phyloP scores from a whole-genome alignment of 2,329 filamentous ascomycete species.

The Seiridium cupressi region DNA sequence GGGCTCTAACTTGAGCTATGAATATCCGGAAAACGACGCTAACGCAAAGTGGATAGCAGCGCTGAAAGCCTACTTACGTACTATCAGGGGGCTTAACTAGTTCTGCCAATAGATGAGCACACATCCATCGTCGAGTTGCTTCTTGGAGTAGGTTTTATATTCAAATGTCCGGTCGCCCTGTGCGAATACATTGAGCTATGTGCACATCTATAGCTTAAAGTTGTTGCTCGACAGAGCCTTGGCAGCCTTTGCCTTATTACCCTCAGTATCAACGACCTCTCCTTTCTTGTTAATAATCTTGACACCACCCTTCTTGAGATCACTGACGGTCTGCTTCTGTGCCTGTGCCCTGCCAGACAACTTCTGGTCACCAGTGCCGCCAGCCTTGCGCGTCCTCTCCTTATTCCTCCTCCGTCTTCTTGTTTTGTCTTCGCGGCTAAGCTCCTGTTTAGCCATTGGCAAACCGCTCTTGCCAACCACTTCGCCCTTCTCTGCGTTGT shows the following conservation, averaged over 20 bases:
- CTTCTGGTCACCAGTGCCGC: slow-evolving; percentile 46
- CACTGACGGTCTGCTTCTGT: slow-evolving; percentile 45
- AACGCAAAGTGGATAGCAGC: background rate
- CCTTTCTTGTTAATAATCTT: slow-evolving; percentile 91
- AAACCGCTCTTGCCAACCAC: slow-evolving; percentile 74
- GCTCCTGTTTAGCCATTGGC: slow-evolving; percentile 78
- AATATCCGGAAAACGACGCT: background rate
- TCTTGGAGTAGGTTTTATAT: background rate
- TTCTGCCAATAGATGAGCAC: background rate
- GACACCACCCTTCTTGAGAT: slow-evolving; percentile 69
- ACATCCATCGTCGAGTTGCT: background rate
- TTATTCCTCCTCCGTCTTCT: slow-evolving; percentile 77
- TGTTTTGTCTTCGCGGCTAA: slow-evolving; percentile 82
- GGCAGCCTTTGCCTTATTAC: slow-evolving; percentile 64
- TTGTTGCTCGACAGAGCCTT: slow-evolving; percentile 52
- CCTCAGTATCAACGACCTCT: slow-evolving; percentile 78
- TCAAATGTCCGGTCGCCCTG: background rate
- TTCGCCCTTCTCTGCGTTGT: slow-evolving; percentile 63
- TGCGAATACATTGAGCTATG: background rate
- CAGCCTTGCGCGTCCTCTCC: slow-evolving; percentile 75
- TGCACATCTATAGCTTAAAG: slow-evolving; percentile 55
- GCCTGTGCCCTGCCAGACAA: slow-evolving; percentile 59
- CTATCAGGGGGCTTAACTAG: too few relatives aligned
- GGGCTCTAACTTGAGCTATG: background rate
- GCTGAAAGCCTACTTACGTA: background rate